phyloP scores from a whole-genome alignment of 2,329 filamentous ascomycete species.

The Akanthomyces uredinophilus region DNA sequence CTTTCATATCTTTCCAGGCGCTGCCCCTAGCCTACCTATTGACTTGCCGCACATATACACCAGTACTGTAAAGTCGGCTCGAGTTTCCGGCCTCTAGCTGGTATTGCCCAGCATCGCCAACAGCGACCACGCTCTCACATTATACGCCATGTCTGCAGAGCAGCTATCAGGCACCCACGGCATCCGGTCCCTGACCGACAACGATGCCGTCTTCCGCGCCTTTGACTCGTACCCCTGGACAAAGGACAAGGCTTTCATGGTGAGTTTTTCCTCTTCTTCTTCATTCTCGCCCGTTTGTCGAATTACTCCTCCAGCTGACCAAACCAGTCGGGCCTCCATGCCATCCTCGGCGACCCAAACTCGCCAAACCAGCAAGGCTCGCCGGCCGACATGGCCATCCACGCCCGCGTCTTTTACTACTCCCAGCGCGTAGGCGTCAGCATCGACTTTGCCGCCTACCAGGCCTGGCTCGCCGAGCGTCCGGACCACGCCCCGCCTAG shows the following conservation, averaged over 20 bases:
- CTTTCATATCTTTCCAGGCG: neutral
- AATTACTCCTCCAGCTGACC: no score
- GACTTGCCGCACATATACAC: neutral
- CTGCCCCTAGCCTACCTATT: neutral
- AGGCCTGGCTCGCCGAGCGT: conserved; percentile 50
- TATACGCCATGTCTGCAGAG: conserved; percentile 18
- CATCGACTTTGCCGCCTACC: conserved; percentile 65
- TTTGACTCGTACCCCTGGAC: conserved; percentile 65
- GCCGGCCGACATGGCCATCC: conserved; percentile 55
- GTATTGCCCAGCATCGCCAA: neutral
- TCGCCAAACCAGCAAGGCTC: conserved; percentile 39
- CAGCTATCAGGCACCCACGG: conserved; percentile 28
- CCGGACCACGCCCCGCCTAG: conserved; percentile 31
- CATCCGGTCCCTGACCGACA: conserved; percentile 35
- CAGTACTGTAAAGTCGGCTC: no score
- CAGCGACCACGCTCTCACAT: neutral
- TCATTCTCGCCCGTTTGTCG: no score
- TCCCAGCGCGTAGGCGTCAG: conserved; percentile 42
- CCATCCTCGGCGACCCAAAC: conserved; percentile 55
- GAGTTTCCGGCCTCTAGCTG: neutral
- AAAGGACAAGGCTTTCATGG: conserved; percentile 63
- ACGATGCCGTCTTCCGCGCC: conserved; percentile 49
- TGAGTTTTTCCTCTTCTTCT: conserved; percentile 23
- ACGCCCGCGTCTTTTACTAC: conserved; percentile 66
- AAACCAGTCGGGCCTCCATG: conserved; percentile 51